Evolutionary conservation across 208 protist genomes (phyloP), one percentile per base, ranked within the genome.

Genomic region (Acanthamoeba triangularis): DNA sequence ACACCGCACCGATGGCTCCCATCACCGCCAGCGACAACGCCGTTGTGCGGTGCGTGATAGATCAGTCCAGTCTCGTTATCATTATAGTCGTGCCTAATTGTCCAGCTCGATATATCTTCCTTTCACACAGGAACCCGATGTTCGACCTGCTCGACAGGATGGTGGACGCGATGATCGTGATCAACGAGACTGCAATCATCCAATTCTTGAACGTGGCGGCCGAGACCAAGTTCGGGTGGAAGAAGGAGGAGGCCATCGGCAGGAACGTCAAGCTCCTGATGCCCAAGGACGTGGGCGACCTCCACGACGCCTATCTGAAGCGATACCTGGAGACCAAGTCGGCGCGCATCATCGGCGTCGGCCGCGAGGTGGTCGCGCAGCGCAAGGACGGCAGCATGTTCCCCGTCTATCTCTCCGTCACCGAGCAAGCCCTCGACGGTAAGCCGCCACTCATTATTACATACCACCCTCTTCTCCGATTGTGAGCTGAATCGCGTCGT

Each of bases 241-340:
- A 59, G 41, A 63, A 52, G 52, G 52, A 52, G 23, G 78, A 87
- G n/a, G 78, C 44, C 13, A 52, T 92, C 61, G 85, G 85, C 85
- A 28, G 41, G 56, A 92, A 92, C 59, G 44, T 92, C 28, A 92
- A 92, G 85, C n/a, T 92, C 56, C 52, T 92, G 23, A 92, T 92
- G 85, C 49, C 85, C 56, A 63, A 44, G 56, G 56, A 92, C 4
- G 49, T 72, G 23, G 85, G 13, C 41, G 52, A 47, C 85, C 3
- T 49, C 11, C 85, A 92, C 35, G 85, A 92, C 85, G 6, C 30
- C 30, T 92, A 92, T 33, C 25, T 92, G n/a, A 63, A 37, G 56
- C 49, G 56, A 16, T 92, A 92, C 41, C n/a, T 74, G 18, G 28
- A 13, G 3, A 92, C 85, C 37, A 35, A 72, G 56, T 14, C 69